A percentile compares a stretch with the other conserved stretches of the same genome.
Conservation (phyloP, 495 filamentous ascomycete species). For the Penicillium macrosclerotiorum region DNA sequence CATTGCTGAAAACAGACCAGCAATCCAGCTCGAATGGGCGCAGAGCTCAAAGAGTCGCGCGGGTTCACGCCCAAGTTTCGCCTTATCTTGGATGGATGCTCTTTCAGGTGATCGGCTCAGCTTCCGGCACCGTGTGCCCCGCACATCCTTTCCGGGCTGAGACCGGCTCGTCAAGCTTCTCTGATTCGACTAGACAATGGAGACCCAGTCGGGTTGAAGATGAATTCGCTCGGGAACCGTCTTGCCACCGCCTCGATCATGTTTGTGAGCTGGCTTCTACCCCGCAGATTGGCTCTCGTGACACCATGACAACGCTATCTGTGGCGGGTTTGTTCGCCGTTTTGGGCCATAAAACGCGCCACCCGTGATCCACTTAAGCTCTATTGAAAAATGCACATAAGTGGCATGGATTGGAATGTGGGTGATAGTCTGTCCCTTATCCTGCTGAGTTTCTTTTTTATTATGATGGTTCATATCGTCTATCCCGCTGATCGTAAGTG, state of each 20-base stretch:
- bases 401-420: no score
- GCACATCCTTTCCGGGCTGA: conserved; percentile 1
- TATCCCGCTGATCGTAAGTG: no score
- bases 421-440: no score
- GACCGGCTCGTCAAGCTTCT: not conserved
- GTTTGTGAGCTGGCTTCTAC: not conserved
- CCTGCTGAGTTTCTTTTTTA: no score
- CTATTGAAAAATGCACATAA: no score
- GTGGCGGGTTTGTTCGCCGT: conserved; percentile 1
- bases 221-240: no score
- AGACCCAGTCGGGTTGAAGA: not conserved
- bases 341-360: not conserved
- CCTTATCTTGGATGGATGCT: not conserved
- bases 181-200: not conserved
- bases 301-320: not conserved
- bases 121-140: conserved; percentile 4
- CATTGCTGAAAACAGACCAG: no score
- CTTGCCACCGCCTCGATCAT: not conserved
- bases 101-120: conserved; percentile 7
- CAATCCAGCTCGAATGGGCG: no score
- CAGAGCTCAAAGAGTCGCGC: no score
- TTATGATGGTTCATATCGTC: no score
- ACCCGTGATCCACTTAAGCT: not conserved
- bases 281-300: not conserved
- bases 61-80: not conserved